phyloP scores from a whole-genome alignment of 2,329 filamentous ascomycete species.

The Gaeumannomyces tritici region DNA sequence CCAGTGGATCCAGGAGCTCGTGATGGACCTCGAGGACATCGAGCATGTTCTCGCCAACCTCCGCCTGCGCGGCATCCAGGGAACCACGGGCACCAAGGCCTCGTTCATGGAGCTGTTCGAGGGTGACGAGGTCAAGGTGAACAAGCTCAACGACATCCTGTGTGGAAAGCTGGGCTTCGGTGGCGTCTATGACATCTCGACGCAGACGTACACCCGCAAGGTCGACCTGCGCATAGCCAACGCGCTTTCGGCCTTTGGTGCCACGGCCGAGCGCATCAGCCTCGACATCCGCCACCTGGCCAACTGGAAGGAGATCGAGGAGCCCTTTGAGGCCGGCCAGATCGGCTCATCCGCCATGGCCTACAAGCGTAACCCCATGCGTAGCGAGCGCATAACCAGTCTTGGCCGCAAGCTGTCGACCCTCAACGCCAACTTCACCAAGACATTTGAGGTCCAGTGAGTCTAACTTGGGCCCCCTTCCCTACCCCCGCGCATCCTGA shows the following conservation, averaged over 20 bases:
- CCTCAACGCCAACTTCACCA: constrained; percentile 36
- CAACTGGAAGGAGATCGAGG: constrained; percentile 73
- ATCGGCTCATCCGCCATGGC: constrained; percentile 56
- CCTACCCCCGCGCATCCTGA: too few relatives aligned
- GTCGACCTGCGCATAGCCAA: constrained; percentile 76
- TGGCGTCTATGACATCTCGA: constrained; percentile 48
- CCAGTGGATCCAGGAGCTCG: constrained; percentile 65
- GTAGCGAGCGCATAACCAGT: constrained; percentile 34
- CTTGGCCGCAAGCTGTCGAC: constrained; percentile 27
- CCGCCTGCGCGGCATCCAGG: constrained; percentile 10
- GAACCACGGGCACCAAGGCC: constrained; percentile 69
- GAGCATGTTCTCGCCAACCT: constrained; percentile 42
- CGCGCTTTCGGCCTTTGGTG: constrained; percentile 67
- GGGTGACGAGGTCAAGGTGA: constrained; percentile 37
- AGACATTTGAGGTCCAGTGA: constrained; percentile 58
- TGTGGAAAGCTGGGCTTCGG: constrained; percentile 47
- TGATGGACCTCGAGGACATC: constrained; percentile 67
- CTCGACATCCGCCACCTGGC: constrained; percentile 58
- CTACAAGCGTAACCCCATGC: constrained; percentile 33
- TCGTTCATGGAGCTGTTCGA: constrained; percentile 40
- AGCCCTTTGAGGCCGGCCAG: constrained; percentile 73
- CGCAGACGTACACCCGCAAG: constrained; percentile 57
- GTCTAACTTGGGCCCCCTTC: constrained; percentile 9
- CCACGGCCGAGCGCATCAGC: constrained; percentile 65
- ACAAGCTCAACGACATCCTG: constrained; percentile 44